Percentiles rank a stretch among this genome's conserved stretches.
Conservation (phyloP, 1,139 yeast species). For the Meyerozyma athensensis region DNA sequence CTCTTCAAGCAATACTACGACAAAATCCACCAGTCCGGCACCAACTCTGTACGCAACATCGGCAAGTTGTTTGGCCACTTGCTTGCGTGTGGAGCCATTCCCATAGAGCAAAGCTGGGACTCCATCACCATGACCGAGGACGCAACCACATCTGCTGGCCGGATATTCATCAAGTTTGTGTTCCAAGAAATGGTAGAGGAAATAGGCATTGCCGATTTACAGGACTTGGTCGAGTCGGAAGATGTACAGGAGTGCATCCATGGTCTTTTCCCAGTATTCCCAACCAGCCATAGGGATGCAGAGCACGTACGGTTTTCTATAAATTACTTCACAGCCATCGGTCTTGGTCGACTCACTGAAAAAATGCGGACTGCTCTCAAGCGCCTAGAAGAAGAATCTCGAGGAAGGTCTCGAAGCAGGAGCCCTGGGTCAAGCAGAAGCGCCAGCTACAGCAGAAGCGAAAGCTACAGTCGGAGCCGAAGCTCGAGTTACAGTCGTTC, state of each 20-base stretch:
- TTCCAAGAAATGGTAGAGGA: slow-evolving; percentile 81
- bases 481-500: neutral
- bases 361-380: slow-evolving; percentile 62
- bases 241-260: slow-evolving; percentile 42
- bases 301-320: slow-evolving; percentile 76
- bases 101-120: slow-evolving; percentile 48
- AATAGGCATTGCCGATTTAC: slow-evolving; percentile 53
- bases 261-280: slow-evolving; percentile 46
- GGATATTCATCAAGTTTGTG: slow-evolving; percentile 77
- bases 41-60: slow-evolving; percentile 69
- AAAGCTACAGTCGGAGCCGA: slow-evolving; percentile 1
- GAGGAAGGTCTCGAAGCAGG: slow-evolving; percentile 11
- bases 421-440: slow-evolving; percentile 17
- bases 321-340: slow-evolving; percentile 90
- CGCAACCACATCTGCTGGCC: slow-evolving; percentile 71
- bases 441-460: slow-evolving; percentile 15
- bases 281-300: slow-evolving; percentile 37
- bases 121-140: slow-evolving; percentile 59
- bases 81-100: slow-evolving; percentile 64
- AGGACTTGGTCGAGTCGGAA: slow-evolving; percentile 42
- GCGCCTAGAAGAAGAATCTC: slow-evolving; percentile 10
- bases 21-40: slow-evolving; percentile 62
- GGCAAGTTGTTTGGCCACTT: slow-evolving; percentile 88
- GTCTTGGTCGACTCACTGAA: slow-evolving; percentile 79
- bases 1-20: slow-evolving; percentile 56